Evolutionary conservation across 164 flowering plant species (phyloP).

Genomic region (Vitis rupestris): DNA sequence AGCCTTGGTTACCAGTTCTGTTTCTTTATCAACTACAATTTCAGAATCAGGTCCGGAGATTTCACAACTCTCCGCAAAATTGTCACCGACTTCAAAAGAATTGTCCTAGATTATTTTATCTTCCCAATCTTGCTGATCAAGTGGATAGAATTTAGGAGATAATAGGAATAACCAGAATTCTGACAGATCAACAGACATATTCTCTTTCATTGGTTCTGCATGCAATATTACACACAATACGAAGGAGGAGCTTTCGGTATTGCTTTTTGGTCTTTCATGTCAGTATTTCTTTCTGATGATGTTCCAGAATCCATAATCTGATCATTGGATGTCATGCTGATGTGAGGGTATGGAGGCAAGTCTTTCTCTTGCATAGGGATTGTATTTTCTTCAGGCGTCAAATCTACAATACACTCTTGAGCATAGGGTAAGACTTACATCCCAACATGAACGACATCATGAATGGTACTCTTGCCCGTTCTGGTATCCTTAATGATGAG

Average conservation of each 20-base stretch:
- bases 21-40: constrained; percentile 24
- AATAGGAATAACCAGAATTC: constrained; percentile 30
- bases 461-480: no score
- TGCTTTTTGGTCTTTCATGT: no score
- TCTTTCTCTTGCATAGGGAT: no score
- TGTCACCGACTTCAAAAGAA: constrained; percentile 43
- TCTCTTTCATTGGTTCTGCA: constrained; percentile 67
- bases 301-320: no score
- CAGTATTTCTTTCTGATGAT: no score
- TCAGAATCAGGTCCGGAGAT: constrained; percentile 49
- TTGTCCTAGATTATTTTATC: constrained; percentile 73
- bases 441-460: no score
- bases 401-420: no score
- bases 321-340: no score
- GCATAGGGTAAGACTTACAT: no score
- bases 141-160: constrained; percentile 53
- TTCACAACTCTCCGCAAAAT: constrained; percentile 39
- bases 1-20: constrained; percentile 21
- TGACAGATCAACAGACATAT: constrained; percentile 23
- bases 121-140: constrained; percentile 93
- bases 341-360: no score
- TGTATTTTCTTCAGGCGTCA: no score
- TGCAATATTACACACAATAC: constrained; percentile 25
- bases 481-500: constrained; percentile 12
- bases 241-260: no score